These are phyloP conservation scores for Pythium insidiosum DNA, from an alignment of 352 stramenopile genomes.

Conservation along the genomic window DNA sequence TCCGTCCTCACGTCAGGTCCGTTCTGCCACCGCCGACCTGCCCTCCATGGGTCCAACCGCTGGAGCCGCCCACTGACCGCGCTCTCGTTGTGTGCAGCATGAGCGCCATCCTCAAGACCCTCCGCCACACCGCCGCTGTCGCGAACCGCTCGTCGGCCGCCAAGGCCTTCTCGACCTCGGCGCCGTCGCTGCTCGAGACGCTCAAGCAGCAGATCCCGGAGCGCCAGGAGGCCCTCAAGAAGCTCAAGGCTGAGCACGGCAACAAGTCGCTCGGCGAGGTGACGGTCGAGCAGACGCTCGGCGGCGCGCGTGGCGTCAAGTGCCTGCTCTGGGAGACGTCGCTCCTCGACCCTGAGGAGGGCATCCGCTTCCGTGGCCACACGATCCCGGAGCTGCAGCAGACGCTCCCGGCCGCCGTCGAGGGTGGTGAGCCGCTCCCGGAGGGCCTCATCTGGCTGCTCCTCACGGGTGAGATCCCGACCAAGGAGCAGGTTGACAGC, in stretches of 20 bases:
- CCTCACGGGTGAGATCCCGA: slow-evolving; percentile 96
- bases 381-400: slow-evolving; percentile 98
- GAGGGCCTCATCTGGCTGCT: slow-evolving; percentile 98
- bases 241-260: slow-evolving; percentile 92
- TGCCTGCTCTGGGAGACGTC: slow-evolving; percentile 99
- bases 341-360: slow-evolving; percentile 92
- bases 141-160: slow-evolving; percentile 32
- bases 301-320: slow-evolving; percentile 96
- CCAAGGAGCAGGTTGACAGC: slow-evolving; percentile 91
- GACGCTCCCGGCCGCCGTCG: slow-evolving; percentile 87
- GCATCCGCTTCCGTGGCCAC: slow-evolving; percentile 98
- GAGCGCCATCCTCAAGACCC: slow-evolving; percentile 65
- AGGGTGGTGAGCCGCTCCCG: slow-evolving; percentile 93
- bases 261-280: slow-evolving; percentile 90
- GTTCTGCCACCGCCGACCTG: background rate
- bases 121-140: slow-evolving; percentile 36
- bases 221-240: slow-evolving; percentile 91
- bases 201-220: slow-evolving; percentile 87
- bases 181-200: slow-evolving; percentile 66
- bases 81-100: slow-evolving; percentile 17
- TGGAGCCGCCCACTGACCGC: too few species aligned
- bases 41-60: too few species aligned
- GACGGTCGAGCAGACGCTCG: slow-evolving; percentile 96
- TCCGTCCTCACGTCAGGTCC: too few species aligned
- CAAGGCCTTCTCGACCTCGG: slow-evolving; percentile 62